Evolutionary conservation across 306 rosid genomes (phyloP).

Genomic region (Acacia acuminata): DNA sequence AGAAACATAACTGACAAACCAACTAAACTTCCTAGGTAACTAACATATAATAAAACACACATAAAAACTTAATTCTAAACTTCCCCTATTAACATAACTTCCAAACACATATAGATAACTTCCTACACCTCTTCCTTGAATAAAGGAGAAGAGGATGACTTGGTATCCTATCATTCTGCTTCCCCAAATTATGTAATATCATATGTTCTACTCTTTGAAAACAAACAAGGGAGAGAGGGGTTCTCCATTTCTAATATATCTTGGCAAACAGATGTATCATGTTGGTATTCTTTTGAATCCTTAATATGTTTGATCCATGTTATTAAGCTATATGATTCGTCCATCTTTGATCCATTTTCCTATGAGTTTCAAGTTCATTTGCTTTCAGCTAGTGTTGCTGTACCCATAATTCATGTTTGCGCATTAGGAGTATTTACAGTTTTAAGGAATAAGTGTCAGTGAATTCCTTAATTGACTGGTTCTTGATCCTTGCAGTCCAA

Average conservation of each 20-base stretch:
- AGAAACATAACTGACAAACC: too few relatives aligned
- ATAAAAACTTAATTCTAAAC: too few relatives aligned
- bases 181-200: neutral
- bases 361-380: neutral
- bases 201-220: neutral
- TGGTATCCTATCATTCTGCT: too few relatives aligned
- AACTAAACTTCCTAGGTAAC: too few relatives aligned
- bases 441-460: conserved; percentile 14
- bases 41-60: too few relatives aligned
- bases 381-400: neutral
- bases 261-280: neutral
- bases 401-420: neutral
- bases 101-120: too few relatives aligned
- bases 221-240: neutral
- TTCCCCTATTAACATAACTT: too few relatives aligned
- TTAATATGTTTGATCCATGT: too few relatives aligned
- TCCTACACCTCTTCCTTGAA: too few relatives aligned
- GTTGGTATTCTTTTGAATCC: neutral
- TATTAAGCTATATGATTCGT: too few relatives aligned
- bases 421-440: conserved; percentile 11
- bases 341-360: too few relatives aligned
- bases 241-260: neutral
- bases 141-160: too few relatives aligned
- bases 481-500: conserved; percentile 61
- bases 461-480: conserved; percentile 24